Percentiles rank a stretch among this genome's conserved stretches.
phyloP scores from a whole-genome alignment of 192 early-diverging fungal species.

The Dimargaris verticillata region DNA sequence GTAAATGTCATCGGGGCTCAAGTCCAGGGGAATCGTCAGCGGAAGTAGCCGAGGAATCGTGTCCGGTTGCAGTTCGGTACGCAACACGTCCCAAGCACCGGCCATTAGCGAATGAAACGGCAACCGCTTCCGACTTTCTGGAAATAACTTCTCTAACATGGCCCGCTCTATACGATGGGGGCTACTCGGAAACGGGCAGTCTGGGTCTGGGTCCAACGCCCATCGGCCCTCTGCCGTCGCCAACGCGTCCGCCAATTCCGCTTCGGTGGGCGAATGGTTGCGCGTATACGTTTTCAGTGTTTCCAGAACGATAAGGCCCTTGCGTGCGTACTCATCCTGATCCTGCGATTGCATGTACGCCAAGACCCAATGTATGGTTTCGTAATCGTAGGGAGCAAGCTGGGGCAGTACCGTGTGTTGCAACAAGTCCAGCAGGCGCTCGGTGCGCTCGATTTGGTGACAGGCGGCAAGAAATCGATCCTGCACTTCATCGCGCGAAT shows the following conservation, averaged over 20 bases:
- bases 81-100: slow-evolving; percentile 30
- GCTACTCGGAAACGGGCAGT: too few relatives aligned
- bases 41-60: slow-evolving; percentile 36
- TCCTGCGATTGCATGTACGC: slow-evolving; percentile 31
- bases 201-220: background rate
- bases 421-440: slow-evolving; percentile 29
- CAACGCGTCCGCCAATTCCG: slow-evolving; percentile 30
- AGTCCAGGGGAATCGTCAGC: slow-evolving; percentile 31
- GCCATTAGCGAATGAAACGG: slow-evolving; percentile 42
- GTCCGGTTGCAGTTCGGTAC: slow-evolving; percentile 31
- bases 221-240: background rate
- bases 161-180: background rate
- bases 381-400: slow-evolving; percentile 48
- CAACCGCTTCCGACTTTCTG: slow-evolving; percentile 26
- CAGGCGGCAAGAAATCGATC: slow-evolving; percentile 27
- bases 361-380: slow-evolving; percentile 39
- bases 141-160: slow-evolving; percentile 16
- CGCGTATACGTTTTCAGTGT: slow-evolving; percentile 36
- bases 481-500: slow-evolving; percentile 24
- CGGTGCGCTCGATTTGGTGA: slow-evolving; percentile 36
- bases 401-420: slow-evolving; percentile 24
- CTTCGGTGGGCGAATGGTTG: slow-evolving; percentile 18
- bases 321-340: slow-evolving; percentile 20
- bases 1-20: slow-evolving; percentile 45
- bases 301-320: slow-evolving; percentile 30